Base-by-base conservation (phyloP, 176 grass and related monocot species). In the Calamus simplicifolius region DNA sequence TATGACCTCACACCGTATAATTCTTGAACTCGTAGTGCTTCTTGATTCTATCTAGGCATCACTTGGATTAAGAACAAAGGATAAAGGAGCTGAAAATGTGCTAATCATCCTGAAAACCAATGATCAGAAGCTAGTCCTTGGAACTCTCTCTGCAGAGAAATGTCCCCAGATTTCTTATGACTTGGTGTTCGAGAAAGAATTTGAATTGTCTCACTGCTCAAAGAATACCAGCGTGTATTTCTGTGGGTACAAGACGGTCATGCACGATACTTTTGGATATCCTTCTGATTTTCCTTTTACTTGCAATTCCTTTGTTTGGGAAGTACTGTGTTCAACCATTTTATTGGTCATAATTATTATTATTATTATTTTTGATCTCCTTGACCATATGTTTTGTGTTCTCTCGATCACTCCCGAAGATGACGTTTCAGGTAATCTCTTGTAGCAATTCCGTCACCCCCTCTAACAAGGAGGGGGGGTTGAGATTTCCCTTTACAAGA, bases 161-260 rank as follows among this genome's bases (percentile, higher is more conserved):
- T 61, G 49, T 57, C 52, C 82, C 4, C 91, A 95, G 52, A 82
- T 95, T n/a, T 67, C 69, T 6, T 87, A 81, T 25, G 91, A 95
- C 65, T 57, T 95, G 35, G 86, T 95, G 8, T 87, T 95, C 17
- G 86, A 95, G n/a, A 84, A 87, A 62, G 86, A 82, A 4, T 95
- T 95, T 69, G 86, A 95, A 77, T 63, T 95, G 12, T 95, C 91
- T 0, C 82, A 95, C 80, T 81, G 67, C 29, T 90, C 91, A 28
- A 95, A 95, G 67, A 71, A 77, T 7, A 14, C 80, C 6, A 95
- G 74, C 13, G 80, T 95, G 12, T 71, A 76, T 65, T 95, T 95
- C 57, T 53, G 73, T 69, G 91, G 91, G 5, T 95, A 95, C 67
- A 95, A 85, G 61, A 79, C 81, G 52, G 48, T 66, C 17, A 57